Evolutionary conservation across 371 early-diverging fungal genomes (phyloP).

Genomic region (Actinomucor elegans): DNA sequence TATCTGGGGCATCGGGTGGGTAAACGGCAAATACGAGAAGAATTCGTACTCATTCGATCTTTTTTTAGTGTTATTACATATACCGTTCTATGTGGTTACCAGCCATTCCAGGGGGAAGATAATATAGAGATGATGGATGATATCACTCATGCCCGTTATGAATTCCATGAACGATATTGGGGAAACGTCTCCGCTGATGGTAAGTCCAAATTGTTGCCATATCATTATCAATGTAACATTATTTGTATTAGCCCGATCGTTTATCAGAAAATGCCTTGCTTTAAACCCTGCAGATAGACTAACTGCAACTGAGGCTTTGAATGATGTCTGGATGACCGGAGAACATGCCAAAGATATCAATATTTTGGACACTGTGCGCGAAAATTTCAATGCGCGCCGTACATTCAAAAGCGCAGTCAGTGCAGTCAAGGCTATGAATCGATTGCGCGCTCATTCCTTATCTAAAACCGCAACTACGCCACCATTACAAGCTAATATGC

Average conservation of each 20-base stretch:
- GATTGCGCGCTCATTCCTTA: constrained; percentile 6
- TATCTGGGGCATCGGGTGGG: constrained; percentile 77
- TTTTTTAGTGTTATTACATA: constrained; percentile 61
- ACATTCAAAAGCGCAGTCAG: constrained; percentile 31
- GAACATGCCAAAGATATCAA: constrained; percentile 50
- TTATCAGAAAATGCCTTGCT: constrained; percentile 74
- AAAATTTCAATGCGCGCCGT: constrained; percentile 48
- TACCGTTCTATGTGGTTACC: constrained; percentile 69
- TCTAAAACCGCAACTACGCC: constrained; percentile 1
- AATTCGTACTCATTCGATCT: neutral
- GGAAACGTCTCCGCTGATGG: constrained; percentile 69
- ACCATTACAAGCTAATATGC: neutral
- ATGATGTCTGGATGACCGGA: constrained; percentile 80
- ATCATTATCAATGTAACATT: too few species aligned
- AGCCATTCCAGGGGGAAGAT: constrained; percentile 71
- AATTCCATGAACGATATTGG: constrained; percentile 82
- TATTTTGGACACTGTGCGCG: constrained; percentile 63
- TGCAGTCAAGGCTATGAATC: constrained; percentile 28
- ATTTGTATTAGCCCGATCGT: constrained; percentile 79
- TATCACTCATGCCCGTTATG: constrained; percentile 64
- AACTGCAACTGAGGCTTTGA: constrained; percentile 78
- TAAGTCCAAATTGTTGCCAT: too few species aligned
- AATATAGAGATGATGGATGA: constrained; percentile 56
- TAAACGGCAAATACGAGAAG: constrained; percentile 16
- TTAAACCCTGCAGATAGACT: constrained; percentile 70